Conservation (phyloP, 2,329 filamentous ascomycete genomes). For the Aspergillus ruber region DNA sequence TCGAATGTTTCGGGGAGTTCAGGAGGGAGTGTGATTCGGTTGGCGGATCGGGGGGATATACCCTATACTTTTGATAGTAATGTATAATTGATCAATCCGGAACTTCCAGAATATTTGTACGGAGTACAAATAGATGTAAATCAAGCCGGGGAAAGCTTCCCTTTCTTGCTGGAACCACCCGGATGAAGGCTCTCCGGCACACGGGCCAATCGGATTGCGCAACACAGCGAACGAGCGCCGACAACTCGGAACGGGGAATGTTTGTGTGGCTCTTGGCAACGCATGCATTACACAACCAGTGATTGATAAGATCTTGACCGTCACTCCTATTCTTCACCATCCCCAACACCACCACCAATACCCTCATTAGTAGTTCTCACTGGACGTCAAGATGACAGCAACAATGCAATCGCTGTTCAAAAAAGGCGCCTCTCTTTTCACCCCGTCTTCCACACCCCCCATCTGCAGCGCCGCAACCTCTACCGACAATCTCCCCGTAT, state of each 20-base stretch:
- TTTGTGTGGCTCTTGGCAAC: background rate
- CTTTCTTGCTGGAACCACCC: background rate
- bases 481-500: slow-evolving; percentile 17
- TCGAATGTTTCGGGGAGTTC: slow-evolving; percentile 30
- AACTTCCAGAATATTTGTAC: no score
- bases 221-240: background rate
- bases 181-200: background rate
- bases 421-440: slow-evolving; percentile 27
- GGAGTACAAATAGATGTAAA: no score
- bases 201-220: background rate
- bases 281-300: slow-evolving; percentile 11
- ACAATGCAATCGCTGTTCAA: slow-evolving; percentile 32
- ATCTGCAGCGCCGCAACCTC: slow-evolving; percentile 15
- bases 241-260: background rate
- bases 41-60: slow-evolving; percentile 23
- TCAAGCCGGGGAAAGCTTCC: no score
- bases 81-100: background rate
- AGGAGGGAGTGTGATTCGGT: slow-evolving; percentile 35
- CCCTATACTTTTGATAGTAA: slow-evolving; percentile 27
- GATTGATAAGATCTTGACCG: slow-evolving; percentile 28
- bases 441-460: slow-evolving; percentile 21
- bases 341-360: background rate
- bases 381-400: background rate
- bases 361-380: background rate
- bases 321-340: background rate